Evolutionary conservation across 73 alveolate genomes (phyloP), one percentile per base, ranked within the genome.

Genomic region (Blepharisma japonicum): DNA sequence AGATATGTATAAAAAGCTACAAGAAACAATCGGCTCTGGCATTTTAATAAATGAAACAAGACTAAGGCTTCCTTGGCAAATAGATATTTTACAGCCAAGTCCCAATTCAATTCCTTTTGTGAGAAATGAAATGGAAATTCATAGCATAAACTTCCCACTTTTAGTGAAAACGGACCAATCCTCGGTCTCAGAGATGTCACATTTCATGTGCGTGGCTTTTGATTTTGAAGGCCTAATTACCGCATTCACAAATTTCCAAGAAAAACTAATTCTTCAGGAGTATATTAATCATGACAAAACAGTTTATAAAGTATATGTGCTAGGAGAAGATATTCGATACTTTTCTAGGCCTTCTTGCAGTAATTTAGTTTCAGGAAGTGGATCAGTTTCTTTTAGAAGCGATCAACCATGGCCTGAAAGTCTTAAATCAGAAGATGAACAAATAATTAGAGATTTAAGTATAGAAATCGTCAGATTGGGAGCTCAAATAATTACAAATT

Each of bases 391-490:
- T 38, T 70, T 70, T 70, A 25, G 27, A 7, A 70, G 80, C 27
- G 66, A n/a, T 11, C 55, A 70, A 4, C 80, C 80, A 2, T 47
- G 68, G 56, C 80, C 80, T 1, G 6, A 61, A 45, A 20, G n/a
- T 9, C 27, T 70, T 14, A n/a, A 39, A 45, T n/a, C 45, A 7
- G 56, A 54, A 70, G n/a, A 23, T 5, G 2, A 45, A 3, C 23
- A 53, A 70, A 45, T 39, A 9, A 9, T 38, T 2, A 70, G 46
- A 45, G 46, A 23, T 9, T 4, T 70, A n/a, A 25, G 27, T 45
- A 47, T 45, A 80, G 55, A 23, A 18, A 14, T 54, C 39, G 14
- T 70, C 11, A 70, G 14, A n/a, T 9, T 9, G 20, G 23, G 25
- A 18, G 46, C 66, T 11, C 20, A 23, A 9, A 7, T 38, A 70